Evolutionary conservation across 31 red algal species (phyloP).

Genomic region (Endocladia muricata): DNA sequence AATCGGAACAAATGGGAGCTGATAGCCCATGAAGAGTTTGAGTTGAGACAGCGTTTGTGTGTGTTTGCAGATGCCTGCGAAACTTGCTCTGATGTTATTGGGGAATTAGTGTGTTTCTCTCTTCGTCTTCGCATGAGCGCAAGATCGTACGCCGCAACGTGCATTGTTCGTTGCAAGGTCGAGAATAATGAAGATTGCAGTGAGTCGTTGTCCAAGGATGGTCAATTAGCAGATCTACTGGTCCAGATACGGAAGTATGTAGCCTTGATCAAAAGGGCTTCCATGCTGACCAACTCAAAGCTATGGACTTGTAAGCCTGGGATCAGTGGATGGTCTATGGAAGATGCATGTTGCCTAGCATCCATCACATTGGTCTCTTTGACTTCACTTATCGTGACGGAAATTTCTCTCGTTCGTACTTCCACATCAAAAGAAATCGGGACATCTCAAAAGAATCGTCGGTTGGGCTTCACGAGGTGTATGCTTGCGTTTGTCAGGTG

Average conservation of each 20-base stretch:
- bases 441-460: constrained; percentile 60
- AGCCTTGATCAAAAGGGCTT: constrained; percentile 38
- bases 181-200: background rate
- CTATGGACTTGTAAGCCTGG: constrained; percentile 28
- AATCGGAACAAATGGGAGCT: constrained; percentile 36
- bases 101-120: constrained; percentile 59
- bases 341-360: constrained; percentile 19
- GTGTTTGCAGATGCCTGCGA: constrained; percentile 50
- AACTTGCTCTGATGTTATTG: constrained; percentile 34
- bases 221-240: constrained; percentile 39
- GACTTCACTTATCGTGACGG: constrained; percentile 43
- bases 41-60: constrained; percentile 39
- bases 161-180: constrained; percentile 16
- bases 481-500: constrained; percentile 69
- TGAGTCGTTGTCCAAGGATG: constrained; percentile 15
- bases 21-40: constrained; percentile 36
- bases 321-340: constrained; percentile 50
- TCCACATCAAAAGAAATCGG: constrained; percentile 28
- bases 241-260: constrained; percentile 57
- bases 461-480: constrained; percentile 60
- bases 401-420: constrained; percentile 40
- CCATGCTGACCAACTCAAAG: constrained; percentile 13
- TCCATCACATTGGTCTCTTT: constrained; percentile 52
- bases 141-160: constrained; percentile 35
- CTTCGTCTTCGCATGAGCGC: constrained; percentile 56